Evolutionary conservation across 2,329 filamentous ascomycete species (phyloP), one percentile per base, ranked within the genome.

Genomic region (Dothidotthia symphoricarpi): DNA sequence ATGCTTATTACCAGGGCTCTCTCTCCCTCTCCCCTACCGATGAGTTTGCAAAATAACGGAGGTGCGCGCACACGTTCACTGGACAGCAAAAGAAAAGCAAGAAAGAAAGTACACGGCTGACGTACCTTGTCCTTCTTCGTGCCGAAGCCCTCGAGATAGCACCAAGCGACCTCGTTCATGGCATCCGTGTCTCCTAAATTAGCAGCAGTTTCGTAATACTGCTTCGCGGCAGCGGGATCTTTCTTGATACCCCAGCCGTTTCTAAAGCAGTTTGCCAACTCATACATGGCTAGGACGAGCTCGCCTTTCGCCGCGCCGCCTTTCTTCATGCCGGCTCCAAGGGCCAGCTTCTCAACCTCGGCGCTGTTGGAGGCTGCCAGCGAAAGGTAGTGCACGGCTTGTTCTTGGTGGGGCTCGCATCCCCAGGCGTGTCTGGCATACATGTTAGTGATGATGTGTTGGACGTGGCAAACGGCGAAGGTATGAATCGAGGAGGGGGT

Each of bases 91-190:
- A 22, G 38, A 36, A 30, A 33, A 16, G 22, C 28, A 25, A 17
- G 24, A 28, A 13, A 36, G 16, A 19, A 31, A 33, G 43, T 27
- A 32, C 25, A 38, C n/a, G 24, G 26, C 34, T 39, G 45, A 80
- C 87, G 69, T 76, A 96, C 91, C 86, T 95, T 97, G 74, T 98
- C 90, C 69, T 97, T 98, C 68, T 89, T 93, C 61, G 89, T 91
- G 24, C 93, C 93, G 69, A 95, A 95, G n/a, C 93, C 93, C 64
- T 96, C 86, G 17, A 94, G 69, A 75, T 93, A 97, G 73, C 93
- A 98, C 88, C 89, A 95, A 24, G 83, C 93, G 36, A 85, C 85
- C 69, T 97, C 91, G 63, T 96, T 95, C 90, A 97, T 95, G 41
- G 90, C 93, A 72, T 98, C 93, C 29, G 87, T 88, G 68, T 98